These are phyloP conservation scores for Amaranthus hypochondriacus DNA, from an alignment of 148 eudicot genomes.

Conservation along the genomic window DNA sequence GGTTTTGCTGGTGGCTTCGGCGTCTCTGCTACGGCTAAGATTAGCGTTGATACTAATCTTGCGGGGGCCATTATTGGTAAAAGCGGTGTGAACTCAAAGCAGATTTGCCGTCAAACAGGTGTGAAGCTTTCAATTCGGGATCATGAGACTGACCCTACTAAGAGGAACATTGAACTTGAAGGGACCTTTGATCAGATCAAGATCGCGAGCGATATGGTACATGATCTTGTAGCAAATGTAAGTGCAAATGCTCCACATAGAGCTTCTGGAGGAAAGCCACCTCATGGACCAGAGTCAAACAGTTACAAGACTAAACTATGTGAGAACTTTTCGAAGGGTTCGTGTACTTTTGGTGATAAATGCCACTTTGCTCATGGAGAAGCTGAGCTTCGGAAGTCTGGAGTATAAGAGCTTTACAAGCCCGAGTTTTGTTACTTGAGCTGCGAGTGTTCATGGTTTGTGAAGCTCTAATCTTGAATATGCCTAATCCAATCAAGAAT, in stretches of 20 bases:
- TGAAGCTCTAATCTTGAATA: constrained; percentile 21
- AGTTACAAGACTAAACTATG: constrained; percentile 64
- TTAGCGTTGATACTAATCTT: constrained; percentile 49
- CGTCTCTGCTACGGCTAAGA: constrained; percentile 61
- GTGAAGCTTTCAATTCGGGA: constrained; percentile 66
- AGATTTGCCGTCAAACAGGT: constrained; percentile 60
- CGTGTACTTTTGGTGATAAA: constrained; percentile 69
- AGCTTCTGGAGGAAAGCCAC: constrained; percentile 24
- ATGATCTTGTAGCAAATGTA: constrained; percentile 50
- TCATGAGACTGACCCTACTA: constrained; percentile 51
- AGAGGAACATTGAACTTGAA: constrained; percentile 66
- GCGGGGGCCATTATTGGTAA: constrained; percentile 78
- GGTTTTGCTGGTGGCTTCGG: constrained; percentile 53
- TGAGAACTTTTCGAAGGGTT: constrained; percentile 56
- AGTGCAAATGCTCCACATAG: constrained; percentile 32
- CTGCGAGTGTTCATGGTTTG: constrained; percentile 8
- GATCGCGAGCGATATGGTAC: constrained; percentile 68
- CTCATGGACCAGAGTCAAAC: constrained; percentile 27
- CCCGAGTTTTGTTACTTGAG: constrained; percentile 15
- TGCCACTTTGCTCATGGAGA: constrained; percentile 80
- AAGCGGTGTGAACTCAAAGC: constrained; percentile 68
- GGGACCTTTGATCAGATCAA: constrained; percentile 78
- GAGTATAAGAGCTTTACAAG: constrained; percentile 19
- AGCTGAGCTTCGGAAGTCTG: constrained; percentile 46
- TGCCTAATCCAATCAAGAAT: constrained; percentile 16